Base-by-base conservation (phyloP, 129 eudicot genomes). In the Saussurea involucrata region DNA sequence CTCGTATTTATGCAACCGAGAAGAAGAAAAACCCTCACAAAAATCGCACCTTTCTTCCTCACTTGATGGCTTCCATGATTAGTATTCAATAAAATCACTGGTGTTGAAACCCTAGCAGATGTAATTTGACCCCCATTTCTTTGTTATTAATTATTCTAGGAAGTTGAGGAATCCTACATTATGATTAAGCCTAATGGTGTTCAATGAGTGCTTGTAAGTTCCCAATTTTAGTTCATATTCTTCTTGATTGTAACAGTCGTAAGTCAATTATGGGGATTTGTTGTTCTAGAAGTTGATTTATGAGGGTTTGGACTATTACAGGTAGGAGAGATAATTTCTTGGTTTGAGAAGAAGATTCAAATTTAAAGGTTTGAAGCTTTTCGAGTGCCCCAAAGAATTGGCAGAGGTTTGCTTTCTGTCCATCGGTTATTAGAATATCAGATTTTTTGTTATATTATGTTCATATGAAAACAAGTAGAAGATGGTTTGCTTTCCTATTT, bases 121-220 rank as follows among this genome's bases (percentile, higher is more conserved):
- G 71, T 69, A 21, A 65, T 64, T 71, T 57, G 34, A 44, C 53
- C 34, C 13, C 15, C 20, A 12, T 68, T 67, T 24, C n/a, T 33
- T 53, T 31, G 13, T 75, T 37, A 3, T 49, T 17, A 28, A n/a
- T 61, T 33, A 6, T 68, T 63, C 61, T 78, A 86, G 90, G 86
- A 91, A 78, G 93, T 91, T 79, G 98, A 95, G 82, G 88, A 87
- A 80, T 89, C 88, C 20, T 95, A 95, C 75, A 95, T 95, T 70
- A 95, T 95, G 98, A 90, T 95, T 81, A 95, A 95, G 82, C 98
- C 98, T 7, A 97, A 95, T 80, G 98, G 98, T 22, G 98, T 95
- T 81, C 98, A 95, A 74, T 80, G 98, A 67, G 98, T 97, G 1
- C 97, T 95, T 73, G 97, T 95, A 85, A 83, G 90, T 66, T 80